Percentiles rank a stretch among this genome's conserved stretches.
These are phyloP conservation scores for Skeletonema grethae DNA, from an alignment of 108 stramenopile genomes.

Conservation along the genomic window DNA sequence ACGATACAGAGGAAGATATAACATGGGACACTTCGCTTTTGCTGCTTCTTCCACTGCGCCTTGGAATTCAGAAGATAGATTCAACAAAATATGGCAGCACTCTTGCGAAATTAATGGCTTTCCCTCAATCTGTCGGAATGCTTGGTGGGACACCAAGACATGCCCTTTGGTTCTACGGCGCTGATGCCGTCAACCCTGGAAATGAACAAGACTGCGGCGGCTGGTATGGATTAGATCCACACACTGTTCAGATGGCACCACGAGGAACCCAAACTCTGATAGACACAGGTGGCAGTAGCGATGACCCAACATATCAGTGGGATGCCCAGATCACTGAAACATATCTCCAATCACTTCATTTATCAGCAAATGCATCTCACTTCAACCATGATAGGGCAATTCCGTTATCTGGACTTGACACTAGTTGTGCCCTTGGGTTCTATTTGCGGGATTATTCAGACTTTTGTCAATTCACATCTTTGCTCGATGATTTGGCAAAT, in stretches of 20 bases:
- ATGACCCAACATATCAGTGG: slow-evolving; percentile 9
- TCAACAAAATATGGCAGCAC: slow-evolving; percentile 50
- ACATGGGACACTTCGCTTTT: slow-evolving; percentile 78
- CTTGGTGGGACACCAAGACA: slow-evolving; percentile 87
- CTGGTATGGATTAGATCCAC: slow-evolving; percentile 88
- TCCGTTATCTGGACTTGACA: slow-evolving; percentile 77
- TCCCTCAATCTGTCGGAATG: slow-evolving; percentile 86
- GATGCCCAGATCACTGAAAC: slow-evolving; percentile 61
- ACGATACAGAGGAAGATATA: neutral
- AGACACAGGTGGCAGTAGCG: neutral
- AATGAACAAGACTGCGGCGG: slow-evolving; percentile 20
- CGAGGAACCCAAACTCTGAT: slow-evolving; percentile 33
- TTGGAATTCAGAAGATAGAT: slow-evolving; percentile 73
- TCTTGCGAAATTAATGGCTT: slow-evolving; percentile 61
- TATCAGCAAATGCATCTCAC: slow-evolving; percentile 38
- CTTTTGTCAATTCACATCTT: slow-evolving; percentile 55
- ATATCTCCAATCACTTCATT: slow-evolving; percentile 78
- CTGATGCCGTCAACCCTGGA: slow-evolving; percentile 43
- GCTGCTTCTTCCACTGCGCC: slow-evolving; percentile 75
- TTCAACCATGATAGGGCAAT: slow-evolving; percentile 50
- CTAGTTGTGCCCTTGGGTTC: slow-evolving; percentile 86
- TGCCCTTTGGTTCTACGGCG: slow-evolving; percentile 91
- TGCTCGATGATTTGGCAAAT: slow-evolving; percentile 38
- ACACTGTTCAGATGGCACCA: slow-evolving; percentile 80
- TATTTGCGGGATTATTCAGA: slow-evolving; percentile 75